Conservation (phyloP, 2,329 filamentous ascomycete genomes). For the Aspergillus calidoustus region DNA sequence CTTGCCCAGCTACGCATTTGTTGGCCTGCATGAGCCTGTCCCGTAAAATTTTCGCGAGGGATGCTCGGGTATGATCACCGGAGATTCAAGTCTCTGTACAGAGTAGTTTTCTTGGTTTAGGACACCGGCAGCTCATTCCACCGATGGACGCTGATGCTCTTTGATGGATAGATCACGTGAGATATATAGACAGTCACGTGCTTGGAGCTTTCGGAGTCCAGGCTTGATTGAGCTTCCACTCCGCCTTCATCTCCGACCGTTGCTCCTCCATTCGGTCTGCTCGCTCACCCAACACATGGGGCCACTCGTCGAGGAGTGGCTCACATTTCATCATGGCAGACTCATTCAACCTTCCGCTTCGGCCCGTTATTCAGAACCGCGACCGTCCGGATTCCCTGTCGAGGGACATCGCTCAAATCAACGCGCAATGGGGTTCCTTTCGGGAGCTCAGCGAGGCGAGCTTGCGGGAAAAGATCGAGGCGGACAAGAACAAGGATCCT, state of each 20-base stretch:
- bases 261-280: neutral
- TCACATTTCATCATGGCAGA: conserved; percentile 38
- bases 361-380: conserved; percentile 54
- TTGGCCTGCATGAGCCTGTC: neutral
- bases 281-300: conserved; percentile 1
- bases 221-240: neutral
- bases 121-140: neutral
- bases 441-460: conserved; percentile 75
- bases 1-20: neutral
- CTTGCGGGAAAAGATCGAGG: conserved; percentile 69
- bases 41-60: neutral
- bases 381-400: conserved; percentile 65
- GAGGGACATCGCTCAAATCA: conserved; percentile 78
- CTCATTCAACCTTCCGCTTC: conserved; percentile 62
- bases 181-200: neutral
- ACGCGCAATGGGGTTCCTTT: conserved; percentile 79
- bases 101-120: neutral
- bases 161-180: neutral
- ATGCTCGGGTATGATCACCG: neutral
- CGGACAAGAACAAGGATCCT: conserved; percentile 53
- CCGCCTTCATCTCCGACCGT: neutral
- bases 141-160: neutral
- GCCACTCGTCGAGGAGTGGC: conserved; percentile 10
- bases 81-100: neutral
- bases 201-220: neutral